Evolutionary conservation across 2,329 filamentous ascomycete genomes (phyloP).

Genomic region (Zasmidium citrigriseum): DNA sequence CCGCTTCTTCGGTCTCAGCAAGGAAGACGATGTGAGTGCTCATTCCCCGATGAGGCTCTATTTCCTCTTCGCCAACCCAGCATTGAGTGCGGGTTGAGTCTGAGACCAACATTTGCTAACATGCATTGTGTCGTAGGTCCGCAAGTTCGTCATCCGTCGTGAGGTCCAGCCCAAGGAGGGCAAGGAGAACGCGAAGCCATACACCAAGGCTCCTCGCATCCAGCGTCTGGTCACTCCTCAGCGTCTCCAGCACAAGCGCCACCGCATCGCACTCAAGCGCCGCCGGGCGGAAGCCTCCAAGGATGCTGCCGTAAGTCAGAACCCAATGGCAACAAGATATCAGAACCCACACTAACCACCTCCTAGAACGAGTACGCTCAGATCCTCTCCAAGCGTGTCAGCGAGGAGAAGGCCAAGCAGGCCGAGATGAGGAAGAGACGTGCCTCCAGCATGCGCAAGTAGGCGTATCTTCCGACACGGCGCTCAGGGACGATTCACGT

Average conservation of each 20-base stretch:
- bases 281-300: constrained; percentile 95
- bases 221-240: constrained; percentile 99
- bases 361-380: constrained; percentile 91
- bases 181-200: constrained; percentile 92
- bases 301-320: constrained; percentile 90
- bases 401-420: constrained; percentile 93
- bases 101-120: constrained; percentile 35
- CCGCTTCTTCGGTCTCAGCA: constrained; percentile 99
- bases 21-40: constrained; percentile 99
- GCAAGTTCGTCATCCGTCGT: constrained; percentile 99
- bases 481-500: neutral
- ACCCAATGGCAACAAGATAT: neutral
- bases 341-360: constrained; percentile 39
- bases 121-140: constrained; percentile 64
- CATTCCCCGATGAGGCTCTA: constrained; percentile 40
- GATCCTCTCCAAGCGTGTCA: constrained; percentile 94
- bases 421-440: constrained; percentile 94
- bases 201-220: constrained; percentile 99
- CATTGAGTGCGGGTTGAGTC: constrained; percentile 26
- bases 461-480: constrained; percentile 34
- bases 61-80: constrained; percentile 61
- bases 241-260: constrained; percentile 99
- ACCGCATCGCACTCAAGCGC: constrained; percentile 96
- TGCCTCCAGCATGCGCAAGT: constrained; percentile 91
- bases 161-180: constrained; percentile 83